Conservation (phyloP, 2,329 filamentous ascomycete genomes). For the Fusarium stilboides region DNA sequence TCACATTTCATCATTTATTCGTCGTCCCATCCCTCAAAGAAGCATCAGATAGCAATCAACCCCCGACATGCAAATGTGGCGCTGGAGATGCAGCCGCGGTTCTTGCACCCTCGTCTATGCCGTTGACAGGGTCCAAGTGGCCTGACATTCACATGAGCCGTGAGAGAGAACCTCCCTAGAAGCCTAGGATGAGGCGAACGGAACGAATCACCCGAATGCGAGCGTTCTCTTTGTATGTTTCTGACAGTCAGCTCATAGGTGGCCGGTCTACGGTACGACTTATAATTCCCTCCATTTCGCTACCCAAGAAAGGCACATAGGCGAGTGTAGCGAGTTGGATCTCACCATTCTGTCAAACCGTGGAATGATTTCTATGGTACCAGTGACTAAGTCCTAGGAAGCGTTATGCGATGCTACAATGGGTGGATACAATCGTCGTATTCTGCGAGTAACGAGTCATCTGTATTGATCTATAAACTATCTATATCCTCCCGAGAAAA, state of each 20-base stretch:
- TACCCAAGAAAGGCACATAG: background rate
- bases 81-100: background rate
- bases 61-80: constrained; percentile 1
- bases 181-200: background rate
- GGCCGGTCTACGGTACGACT: background rate
- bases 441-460: constrained; percentile 8
- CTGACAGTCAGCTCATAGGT: background rate
- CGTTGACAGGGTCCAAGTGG: constrained; percentile 2
- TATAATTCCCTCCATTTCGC: constrained; percentile 1
- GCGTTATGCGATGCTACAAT: background rate
- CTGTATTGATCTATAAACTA: constrained; percentile 3
- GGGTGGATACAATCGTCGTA: background rate
- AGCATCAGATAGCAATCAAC: constrained; percentile 8
- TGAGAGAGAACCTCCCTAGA: constrained; percentile 6
- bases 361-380: background rate
- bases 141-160: constrained; percentile 3
- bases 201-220: background rate
- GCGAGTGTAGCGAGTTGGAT: background rate
- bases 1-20: constrained; percentile 3
- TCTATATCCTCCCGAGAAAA: background rate
- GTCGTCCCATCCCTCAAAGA: constrained; percentile 11
- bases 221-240: background rate
- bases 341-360: constrained; percentile 1
- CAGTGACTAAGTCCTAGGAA: no score
- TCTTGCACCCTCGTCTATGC: background rate